Conservation (phyloP, 2,329 filamentous ascomycete genomes). For the Colletotrichum sojae region DNA sequence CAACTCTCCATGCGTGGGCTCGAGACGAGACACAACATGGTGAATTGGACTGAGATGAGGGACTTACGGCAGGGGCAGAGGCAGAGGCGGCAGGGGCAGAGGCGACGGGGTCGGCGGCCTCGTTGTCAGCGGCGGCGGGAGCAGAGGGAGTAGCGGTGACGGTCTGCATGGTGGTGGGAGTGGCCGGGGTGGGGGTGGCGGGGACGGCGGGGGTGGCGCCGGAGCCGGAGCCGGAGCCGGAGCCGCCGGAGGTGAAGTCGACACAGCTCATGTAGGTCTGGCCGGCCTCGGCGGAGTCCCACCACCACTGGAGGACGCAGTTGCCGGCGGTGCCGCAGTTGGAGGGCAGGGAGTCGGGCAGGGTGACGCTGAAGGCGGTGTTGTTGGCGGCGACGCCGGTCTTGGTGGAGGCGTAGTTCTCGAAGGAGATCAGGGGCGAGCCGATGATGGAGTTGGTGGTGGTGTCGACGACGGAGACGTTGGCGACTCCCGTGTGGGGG, state of each 20-base stretch:
- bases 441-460: conserved; percentile 64
- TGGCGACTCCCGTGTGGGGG: conserved; percentile 54
- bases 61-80: conserved; percentile 26
- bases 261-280: conserved; percentile 77
- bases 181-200: conserved; percentile 11
- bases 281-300: conserved; percentile 68
- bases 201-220: conserved; percentile 12
- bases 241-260: conserved; percentile 61
- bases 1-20: not conserved
- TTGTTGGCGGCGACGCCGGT: conserved; percentile 42
- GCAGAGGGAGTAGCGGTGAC: conserved; percentile 28
- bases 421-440: conserved; percentile 59
- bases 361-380: conserved; percentile 67
- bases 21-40: no score
- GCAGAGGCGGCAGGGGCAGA: conserved; percentile 14
- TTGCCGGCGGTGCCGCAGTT: conserved; percentile 65
- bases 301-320: conserved; percentile 73
- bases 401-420: conserved; percentile 53
- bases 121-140: conserved; percentile 11
- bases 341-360: conserved; percentile 61
- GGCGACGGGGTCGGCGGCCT: conserved; percentile 23
- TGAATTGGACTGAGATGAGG: no score
- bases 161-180: conserved; percentile 34
- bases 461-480: conserved; percentile 65
- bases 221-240: conserved; percentile 25